Base-by-base conservation (phyloP, 2,329 filamentous ascomycete genomes). In the Dothideomycetes sp. region DNA sequence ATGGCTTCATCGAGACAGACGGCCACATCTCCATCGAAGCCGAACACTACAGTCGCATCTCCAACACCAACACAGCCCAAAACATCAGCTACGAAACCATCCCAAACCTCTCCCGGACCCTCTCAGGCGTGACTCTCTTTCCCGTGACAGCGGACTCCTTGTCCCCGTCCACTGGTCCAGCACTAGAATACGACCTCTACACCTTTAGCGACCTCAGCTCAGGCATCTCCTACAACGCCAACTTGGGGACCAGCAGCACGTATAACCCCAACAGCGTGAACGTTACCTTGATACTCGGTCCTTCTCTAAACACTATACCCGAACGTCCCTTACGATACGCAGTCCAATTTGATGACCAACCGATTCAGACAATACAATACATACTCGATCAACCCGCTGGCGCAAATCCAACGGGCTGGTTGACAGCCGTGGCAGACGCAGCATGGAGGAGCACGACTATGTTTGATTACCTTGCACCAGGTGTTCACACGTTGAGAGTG, bases 1-100 rank as follows among this genome's bases (percentile, higher is more conserved):
- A 58, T 19, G 79, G 78, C 3, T 81, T 79, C 45, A 65, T 81
- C 34, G 79, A 83, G 56, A 70, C 70, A 0, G 75, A 81, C 48
- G 51, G 50, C 9, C 52, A 53, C 32, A 43, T 65, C 39, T 56
- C 56, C 2, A 60, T 65, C 24, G 57, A 63, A 46, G 46, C 55
- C 11, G 57, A 54, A 41, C 57, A 61, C 45, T 54, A 47, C 42
- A 48, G 50, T 9, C 41, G 43, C 12, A 50, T 52, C 22, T 45
- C 49, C 3, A 38, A 36, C 19, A 36, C 33, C 18, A 31, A 59
- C 1, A 27, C 22, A 7, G 45, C 49, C 0, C 51, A 49, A 1
- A 49, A 54, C 5, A 49, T 64, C n/a, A 61, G 60, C 3, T 79
- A 78, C 54, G 64, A 67, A 41, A 68, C 64, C 0, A 65, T 79